Evolutionary conservation across 139 green algal genomes (phyloP), one percentile per base, ranked within the genome.

Genomic region (Volvox africanus): DNA sequence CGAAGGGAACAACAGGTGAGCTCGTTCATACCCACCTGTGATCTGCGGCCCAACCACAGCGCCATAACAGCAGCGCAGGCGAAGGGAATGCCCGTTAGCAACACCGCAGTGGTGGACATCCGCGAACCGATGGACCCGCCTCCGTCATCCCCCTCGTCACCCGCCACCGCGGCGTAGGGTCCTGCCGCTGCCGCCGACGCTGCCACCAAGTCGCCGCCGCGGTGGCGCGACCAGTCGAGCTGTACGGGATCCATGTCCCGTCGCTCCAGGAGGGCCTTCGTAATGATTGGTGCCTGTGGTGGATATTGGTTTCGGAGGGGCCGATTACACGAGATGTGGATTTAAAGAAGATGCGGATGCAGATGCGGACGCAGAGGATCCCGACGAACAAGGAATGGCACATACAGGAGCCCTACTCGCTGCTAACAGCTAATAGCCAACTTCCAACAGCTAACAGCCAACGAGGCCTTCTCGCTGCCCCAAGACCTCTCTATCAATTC

Each of bases 51-150:
- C 17, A 95, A 75, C 85, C 71, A 80, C 35, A 95, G 37, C 2
- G 91, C 82, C 76, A 75, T 83, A 1, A 78, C 73, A 21, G 93
- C 93, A 0, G 88, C 90, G 86, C 36, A 76, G 9, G 87, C 55
- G 32, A 95, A 95, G 1, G 93, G 93, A 2, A 95, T 80, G 19
- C 91, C 80, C 13, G 93, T 92, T 19, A 95, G 80, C 85, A 95
- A 78, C 80, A 93, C 93, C 24, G 93, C 91, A 1, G 84, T 44
- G 16, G 26, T 84, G 18, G 76, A 73, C 44, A 73, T 11, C 32
- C 55, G 18, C n/a, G 26, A 35, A 13, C 75, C 69, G 71, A 55
- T 55, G 44, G 44, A 55, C 44, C 81, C 82, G n/a, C 21, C 26
- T 28, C 22, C 32, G n/a, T n/a, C n/a, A 28, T 85, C 44, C 21